phyloP scores from a whole-genome alignment of 768 basidiomycete species.

The Mycena epipterygia region DNA sequence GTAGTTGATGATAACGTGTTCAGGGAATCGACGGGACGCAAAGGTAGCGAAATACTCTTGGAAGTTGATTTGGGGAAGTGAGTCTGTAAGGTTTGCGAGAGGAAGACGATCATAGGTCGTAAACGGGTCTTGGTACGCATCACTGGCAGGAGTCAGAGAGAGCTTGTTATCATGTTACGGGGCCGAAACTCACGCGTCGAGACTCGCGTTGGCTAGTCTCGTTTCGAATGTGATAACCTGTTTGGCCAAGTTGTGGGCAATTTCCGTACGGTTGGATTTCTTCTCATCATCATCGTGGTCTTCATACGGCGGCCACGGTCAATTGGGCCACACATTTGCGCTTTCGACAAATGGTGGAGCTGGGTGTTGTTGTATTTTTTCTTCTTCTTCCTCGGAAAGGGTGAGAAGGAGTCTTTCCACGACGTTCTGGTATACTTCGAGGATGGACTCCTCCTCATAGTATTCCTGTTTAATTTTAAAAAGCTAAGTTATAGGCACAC shows the following conservation, averaged over 20 bases:
- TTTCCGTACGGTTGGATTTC: constrained; percentile 66
- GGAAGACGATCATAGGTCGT: constrained; percentile 90
- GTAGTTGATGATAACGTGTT: constrained; percentile 84
- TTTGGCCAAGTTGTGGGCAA: constrained; percentile 74
- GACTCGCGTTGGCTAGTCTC: constrained; percentile 80
- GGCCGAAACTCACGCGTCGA: constrained; percentile 75
- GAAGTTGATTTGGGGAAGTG: constrained; percentile 85
- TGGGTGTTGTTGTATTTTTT: constrained; percentile 43
- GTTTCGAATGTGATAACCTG: constrained; percentile 85
- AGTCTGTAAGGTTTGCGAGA: constrained; percentile 75
- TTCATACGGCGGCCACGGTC: constrained; percentile 88
- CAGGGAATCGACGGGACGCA: constrained; percentile 81
- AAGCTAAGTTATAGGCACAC: neutral
- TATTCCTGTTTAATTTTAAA: constrained; percentile 76
- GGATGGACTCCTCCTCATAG: constrained; percentile 81
- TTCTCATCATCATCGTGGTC: constrained; percentile 66
- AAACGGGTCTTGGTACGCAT: constrained; percentile 84
- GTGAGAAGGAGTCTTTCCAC: constrained; percentile 75
- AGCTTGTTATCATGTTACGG: neutral
- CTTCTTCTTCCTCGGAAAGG: constrained; percentile 67
- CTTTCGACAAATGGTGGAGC: constrained; percentile 37
- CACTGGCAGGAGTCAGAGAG: constrained; percentile 52
- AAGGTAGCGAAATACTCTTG: constrained; percentile 90
- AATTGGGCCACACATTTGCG: constrained; percentile 78
- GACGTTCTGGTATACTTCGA: constrained; percentile 78